Percentiles rank a stretch among this genome's conserved stretches.
These are phyloP conservation scores for Codiaeum variegatum DNA, from an alignment of 441 rosid genomes.

Conservation along the genomic window DNA sequence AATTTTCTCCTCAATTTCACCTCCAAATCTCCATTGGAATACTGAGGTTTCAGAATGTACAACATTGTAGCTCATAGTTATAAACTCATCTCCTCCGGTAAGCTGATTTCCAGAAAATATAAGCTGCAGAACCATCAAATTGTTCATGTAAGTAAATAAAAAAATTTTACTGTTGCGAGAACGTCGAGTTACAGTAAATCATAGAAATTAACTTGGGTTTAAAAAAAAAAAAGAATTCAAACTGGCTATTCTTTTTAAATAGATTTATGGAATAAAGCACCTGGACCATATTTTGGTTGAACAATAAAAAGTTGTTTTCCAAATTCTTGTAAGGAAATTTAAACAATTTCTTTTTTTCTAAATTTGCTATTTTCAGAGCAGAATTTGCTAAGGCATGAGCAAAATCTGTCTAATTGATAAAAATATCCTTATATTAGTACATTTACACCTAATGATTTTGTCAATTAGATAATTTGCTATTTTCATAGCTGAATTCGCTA, in stretches of 20 bases:
- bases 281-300: neutral
- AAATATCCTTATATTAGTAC: too few relatives aligned
- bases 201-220: neutral
- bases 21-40: neutral
- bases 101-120: conserved; percentile 80
- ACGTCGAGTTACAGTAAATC: neutral
- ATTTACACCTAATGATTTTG: too few relatives aligned
- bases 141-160: neutral
- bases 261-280: neutral
- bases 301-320: neutral
- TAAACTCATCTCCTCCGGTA: conserved; percentile 72
- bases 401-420: too few relatives aligned
- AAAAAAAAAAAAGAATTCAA: neutral
- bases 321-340: neutral
- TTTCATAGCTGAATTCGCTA: too few relatives aligned
- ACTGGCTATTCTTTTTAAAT: neutral
- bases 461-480: too few relatives aligned
- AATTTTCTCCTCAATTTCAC: neutral
- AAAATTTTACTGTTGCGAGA: neutral
- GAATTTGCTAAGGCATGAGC: too few relatives aligned
- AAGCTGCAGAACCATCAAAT: conserved; percentile 52
- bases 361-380: too few relatives aligned
- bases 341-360: too few relatives aligned
- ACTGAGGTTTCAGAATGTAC: conserved; percentile 19
- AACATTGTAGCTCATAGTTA: conserved; percentile 27